Evolutionary conservation across 2,329 filamentous ascomycete genomes (phyloP), one percentile per base, ranked within the genome.

Genomic region (Bipolaris cookei): DNA sequence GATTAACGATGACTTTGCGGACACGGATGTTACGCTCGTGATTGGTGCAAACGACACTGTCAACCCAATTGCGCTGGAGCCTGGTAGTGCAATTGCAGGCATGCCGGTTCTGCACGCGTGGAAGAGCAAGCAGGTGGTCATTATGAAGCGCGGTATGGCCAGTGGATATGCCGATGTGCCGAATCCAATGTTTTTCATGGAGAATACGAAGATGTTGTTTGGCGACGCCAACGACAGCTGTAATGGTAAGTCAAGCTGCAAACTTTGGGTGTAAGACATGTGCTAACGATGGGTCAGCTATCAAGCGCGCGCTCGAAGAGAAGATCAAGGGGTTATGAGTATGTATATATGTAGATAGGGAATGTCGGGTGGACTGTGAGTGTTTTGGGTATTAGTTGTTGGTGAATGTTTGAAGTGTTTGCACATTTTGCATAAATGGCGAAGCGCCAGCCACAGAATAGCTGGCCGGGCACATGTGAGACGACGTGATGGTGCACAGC

Each of bases 41-140:
- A 96, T 96, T 69, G 92, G 92, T 3, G 92, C 92, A 7, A 96
- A 97, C 67, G 92, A 97, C 68, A 96, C 92, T 0, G 92, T 96
- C 35, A 96, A 97, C 70, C 92, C 92, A 0, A 94, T 94, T 67
- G 91, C 92, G 0, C 79, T 96, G 63, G 91, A 96, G 73, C 88
- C 90, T 4, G 90, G 90, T 30, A 91, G 88, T 57, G 84, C 91
- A 0, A 96, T 97, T 65, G 92, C 92, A 1, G 92, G 92, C 1
- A 97, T 97, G 92, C 92, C 92, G 0, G 92, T 97, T 20, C 80
- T 96, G 65, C 90, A 96, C 63, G 92, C 90, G 5, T 96, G 92
- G 90, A 96, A 96, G 86, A 92, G 90, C 70, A 96, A 96, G 81
- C 88, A 94, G 72, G 91, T 95, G 1, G 86, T 97, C 51, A 90